These are phyloP conservation scores for Petunia secreta DNA, from an alignment of 257 asterid species.

Conservation along the genomic window DNA sequence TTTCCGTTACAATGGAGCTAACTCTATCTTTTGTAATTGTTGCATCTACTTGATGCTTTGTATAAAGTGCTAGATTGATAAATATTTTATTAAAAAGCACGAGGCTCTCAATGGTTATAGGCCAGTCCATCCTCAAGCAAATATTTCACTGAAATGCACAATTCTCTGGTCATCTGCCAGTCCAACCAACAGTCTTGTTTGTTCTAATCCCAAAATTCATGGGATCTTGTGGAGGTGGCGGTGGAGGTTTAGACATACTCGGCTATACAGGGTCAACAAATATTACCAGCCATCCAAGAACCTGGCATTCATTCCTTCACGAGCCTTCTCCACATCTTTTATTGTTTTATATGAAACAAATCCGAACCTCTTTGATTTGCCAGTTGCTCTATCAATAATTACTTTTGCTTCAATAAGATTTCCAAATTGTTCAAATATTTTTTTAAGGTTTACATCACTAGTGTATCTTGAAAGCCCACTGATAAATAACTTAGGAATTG, in stretches of 20 bases:
- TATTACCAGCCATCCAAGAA: conserved; percentile 91
- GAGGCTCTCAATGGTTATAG: too few relatives aligned
- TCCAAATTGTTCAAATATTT: conserved; percentile 82
- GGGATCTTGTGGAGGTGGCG: conserved; percentile 47
- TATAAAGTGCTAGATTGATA: too few relatives aligned
- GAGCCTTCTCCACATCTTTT: conserved; percentile 92
- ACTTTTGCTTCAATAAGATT: conserved; percentile 80
- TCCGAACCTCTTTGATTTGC: conserved; percentile 90
- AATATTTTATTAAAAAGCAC: too few relatives aligned
- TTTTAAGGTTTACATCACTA: conserved; percentile 64
- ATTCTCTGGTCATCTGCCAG: conserved; percentile 38
- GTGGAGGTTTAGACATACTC: conserved; percentile 60
- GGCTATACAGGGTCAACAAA: conserved; percentile 95
- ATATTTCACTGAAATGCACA: background rate
- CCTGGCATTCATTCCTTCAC: conserved; percentile 86
- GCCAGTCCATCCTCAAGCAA: background rate
- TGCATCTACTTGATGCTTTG: too few relatives aligned
- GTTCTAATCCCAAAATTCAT: conserved; percentile 58
- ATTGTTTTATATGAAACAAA: conserved; percentile 72
- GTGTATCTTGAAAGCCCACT: conserved; percentile 80
- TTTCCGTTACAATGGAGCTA: too few relatives aligned
- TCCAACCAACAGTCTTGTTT: conserved; percentile 90
- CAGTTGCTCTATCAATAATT: conserved; percentile 73
- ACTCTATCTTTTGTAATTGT: too few relatives aligned
- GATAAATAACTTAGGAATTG: too few relatives aligned